Conservation (phyloP, 2,329 filamentous ascomycete genomes). For the Teratosphaeria nubilosa region DNA sequence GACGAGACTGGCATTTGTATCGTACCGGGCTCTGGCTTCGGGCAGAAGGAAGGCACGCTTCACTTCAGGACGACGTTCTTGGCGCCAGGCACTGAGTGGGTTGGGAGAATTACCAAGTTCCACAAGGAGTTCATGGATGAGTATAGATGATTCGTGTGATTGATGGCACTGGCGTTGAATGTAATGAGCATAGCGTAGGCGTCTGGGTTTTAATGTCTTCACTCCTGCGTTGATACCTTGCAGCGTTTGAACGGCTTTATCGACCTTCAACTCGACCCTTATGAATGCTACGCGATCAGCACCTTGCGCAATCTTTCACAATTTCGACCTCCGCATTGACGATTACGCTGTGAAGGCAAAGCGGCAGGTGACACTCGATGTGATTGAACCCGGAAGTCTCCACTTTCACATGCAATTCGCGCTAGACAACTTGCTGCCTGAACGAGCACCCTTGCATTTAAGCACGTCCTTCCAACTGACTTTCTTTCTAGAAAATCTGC, state of each 20-base stretch:
- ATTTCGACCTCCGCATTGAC: not conserved
- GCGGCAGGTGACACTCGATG: not conserved
- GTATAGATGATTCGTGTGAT: constrained; percentile 39
- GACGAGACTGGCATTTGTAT: constrained; percentile 93
- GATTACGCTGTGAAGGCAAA: not conserved
- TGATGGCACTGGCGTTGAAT: not conserved
- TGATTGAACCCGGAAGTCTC: not conserved
- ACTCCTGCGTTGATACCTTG: not conserved
- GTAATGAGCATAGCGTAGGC: not conserved
- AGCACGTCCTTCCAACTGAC: not conserved
- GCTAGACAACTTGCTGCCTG: not conserved
- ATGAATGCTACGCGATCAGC: not conserved
- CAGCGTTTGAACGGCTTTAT: not conserved
- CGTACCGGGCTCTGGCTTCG: constrained; percentile 85
- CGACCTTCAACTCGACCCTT: not conserved
- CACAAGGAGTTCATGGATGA: constrained; percentile 84
- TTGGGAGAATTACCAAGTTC: constrained; percentile 76
- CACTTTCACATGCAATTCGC: not conserved
- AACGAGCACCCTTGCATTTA: not conserved
- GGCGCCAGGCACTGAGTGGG: constrained; percentile 92
- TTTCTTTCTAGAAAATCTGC: too few relatives aligned
- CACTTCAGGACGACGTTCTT: constrained; percentile 97
- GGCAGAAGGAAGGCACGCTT: constrained; percentile 79
- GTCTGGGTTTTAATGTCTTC: not conserved
- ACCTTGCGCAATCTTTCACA: not conserved